These are phyloP conservation scores for Rhododendron molle DNA, from an alignment of 148 eudicot species.

Conservation along the genomic window DNA sequence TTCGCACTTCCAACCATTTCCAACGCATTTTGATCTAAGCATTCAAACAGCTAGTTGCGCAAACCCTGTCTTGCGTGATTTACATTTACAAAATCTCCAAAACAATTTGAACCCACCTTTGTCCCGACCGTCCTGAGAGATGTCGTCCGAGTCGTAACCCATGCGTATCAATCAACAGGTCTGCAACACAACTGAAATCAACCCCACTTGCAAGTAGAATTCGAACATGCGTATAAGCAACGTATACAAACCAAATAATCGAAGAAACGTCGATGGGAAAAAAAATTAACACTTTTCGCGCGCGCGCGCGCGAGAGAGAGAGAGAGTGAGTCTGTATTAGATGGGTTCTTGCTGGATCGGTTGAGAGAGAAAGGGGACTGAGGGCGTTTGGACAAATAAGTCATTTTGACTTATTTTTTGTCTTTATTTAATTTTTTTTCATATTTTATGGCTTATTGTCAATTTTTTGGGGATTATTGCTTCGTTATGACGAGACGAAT, in stretches of 20 bases:
- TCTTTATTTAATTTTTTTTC: too few species aligned
- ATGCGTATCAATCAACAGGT: constrained; percentile 13
- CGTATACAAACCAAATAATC: background rate
- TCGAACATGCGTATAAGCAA: background rate
- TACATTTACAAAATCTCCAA: background rate
- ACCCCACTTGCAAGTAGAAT: background rate
- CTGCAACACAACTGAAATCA: constrained; percentile 1
- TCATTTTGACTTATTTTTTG: too few species aligned
- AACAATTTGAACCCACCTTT: constrained; percentile 27
- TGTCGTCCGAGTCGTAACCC: constrained; percentile 32
- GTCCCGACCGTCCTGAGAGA: constrained; percentile 38
- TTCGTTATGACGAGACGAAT: too few species aligned
- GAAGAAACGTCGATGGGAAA: background rate
- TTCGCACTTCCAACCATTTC: background rate
- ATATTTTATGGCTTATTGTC: too few species aligned
- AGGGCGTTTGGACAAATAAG: too few species aligned
- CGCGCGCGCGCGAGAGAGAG: too few species aligned
- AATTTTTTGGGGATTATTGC: too few species aligned
- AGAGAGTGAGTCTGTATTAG: background rate
- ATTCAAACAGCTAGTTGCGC: background rate
- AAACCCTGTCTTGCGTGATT: background rate
- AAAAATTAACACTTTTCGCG: background rate
- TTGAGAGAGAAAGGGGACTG: too few species aligned
- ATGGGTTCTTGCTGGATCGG: too few species aligned
- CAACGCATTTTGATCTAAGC: background rate